phyloP scores from a whole-genome alignment of 192 early-diverging fungal genomes.

The Funneliformis geosporum region DNA sequence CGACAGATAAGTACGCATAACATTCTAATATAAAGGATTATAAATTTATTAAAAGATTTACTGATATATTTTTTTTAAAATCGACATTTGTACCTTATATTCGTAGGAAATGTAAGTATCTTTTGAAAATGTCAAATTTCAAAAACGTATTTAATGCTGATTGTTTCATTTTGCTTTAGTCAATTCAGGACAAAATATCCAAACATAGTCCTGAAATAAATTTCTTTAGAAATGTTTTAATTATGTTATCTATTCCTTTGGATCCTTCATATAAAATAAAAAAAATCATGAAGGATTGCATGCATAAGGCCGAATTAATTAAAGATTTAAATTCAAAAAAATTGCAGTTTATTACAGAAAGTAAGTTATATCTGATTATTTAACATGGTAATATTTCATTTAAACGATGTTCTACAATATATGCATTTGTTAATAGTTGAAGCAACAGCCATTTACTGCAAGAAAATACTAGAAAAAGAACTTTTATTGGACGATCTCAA shows the following conservation, averaged over 20 bases:
- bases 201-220: neutral
- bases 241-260: neutral
- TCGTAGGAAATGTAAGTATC: neutral
- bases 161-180: neutral
- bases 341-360: conserved; percentile 2
- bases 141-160: neutral
- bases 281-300: conserved; percentile 52
- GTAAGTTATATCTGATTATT: neutral
- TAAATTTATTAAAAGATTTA: too few species aligned
- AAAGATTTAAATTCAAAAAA: conserved; percentile 14
- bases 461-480: neutral
- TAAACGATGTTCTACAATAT: too few species aligned
- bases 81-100: neutral
- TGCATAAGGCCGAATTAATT: conserved; percentile 52
- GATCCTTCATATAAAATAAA: conserved; percentile 33
- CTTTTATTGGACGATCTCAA: too few species aligned
- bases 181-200: neutral
- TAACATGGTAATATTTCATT: too few species aligned
- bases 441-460: conserved; percentile 11
- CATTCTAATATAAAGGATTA: too few species aligned
- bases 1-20: conserved; percentile 16
- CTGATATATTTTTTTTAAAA: too few species aligned
- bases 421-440: neutral
- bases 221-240: neutral
- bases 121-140: neutral